Percentiles rank a stretch among this genome's conserved stretches.
Conservation (phyloP, 805 yeast species). For the Yamadazyma scolyti region DNA sequence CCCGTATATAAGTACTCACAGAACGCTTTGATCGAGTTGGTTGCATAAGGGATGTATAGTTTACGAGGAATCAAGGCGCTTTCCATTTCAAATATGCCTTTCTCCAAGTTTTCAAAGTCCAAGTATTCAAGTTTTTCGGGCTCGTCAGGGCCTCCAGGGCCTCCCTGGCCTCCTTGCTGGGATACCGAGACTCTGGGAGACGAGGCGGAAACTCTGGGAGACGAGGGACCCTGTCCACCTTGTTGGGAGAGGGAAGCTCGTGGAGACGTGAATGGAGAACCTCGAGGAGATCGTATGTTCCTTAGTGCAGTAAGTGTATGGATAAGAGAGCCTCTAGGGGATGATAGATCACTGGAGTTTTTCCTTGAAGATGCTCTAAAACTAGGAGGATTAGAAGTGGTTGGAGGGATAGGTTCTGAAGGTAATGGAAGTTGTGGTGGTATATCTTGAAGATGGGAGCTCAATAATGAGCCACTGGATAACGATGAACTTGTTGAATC, state of each 20-base stretch:
- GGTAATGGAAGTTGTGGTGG: slow-evolving; percentile 63
- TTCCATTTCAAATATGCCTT: slow-evolving; percentile 42
- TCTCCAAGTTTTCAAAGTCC: slow-evolving; percentile 30
- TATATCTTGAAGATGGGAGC: slow-evolving; percentile 35
- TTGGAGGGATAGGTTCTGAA: slow-evolving; percentile 44
- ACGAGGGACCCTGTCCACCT: too few species aligned
- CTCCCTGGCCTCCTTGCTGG: too few species aligned
- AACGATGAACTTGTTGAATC: slow-evolving; percentile 17
- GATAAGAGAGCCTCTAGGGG: slow-evolving; percentile 39
- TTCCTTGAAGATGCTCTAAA: slow-evolving; percentile 33
- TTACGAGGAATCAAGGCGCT: slow-evolving; percentile 66
- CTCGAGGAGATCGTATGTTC: slow-evolving; percentile 35
- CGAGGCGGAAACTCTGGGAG: too few species aligned
- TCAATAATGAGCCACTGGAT: slow-evolving; percentile 22
- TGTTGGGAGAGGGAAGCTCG: slow-evolving; percentile 45
- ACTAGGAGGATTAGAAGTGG: slow-evolving; percentile 32
- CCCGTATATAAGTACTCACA: slow-evolving; percentile 76
- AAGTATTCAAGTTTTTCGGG: too few species aligned
- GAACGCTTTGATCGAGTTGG: slow-evolving; percentile 59
- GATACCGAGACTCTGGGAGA: too few species aligned
- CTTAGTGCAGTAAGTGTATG: slow-evolving; percentile 39
- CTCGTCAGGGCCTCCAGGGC: slow-evolving; percentile 9
- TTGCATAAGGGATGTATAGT: slow-evolving; percentile 64
- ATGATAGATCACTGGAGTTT: slow-evolving; percentile 31
- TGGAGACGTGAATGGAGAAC: slow-evolving; percentile 43